Evolutionary conservation across 1,284 basidiomycete genomes (phyloP), one percentile per base, ranked within the genome.

Genomic region (Ceratobasidium sp.): DNA sequence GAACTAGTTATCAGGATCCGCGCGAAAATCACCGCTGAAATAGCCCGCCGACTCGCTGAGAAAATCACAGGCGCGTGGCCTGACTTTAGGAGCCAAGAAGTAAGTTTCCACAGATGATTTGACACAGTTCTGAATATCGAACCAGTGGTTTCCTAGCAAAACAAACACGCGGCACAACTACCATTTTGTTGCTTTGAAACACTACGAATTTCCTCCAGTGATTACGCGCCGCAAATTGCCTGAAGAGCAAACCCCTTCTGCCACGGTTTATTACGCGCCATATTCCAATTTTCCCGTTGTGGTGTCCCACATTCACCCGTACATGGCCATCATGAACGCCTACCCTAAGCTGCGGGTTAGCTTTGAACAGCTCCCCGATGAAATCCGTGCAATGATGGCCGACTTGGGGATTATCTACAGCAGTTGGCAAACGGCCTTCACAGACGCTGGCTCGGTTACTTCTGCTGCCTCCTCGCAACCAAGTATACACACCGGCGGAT

Each of bases 221-320:
- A 54, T 54, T 3, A 6, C 17, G 31, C 52, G 52, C n/a, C 32
- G 22, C 29, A 35, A 54, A n/a, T 53, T 13, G 50, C 7, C 10
- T 27, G 5, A 31, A 31, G 50, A 8, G 17, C 10, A 40, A 40
- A 8, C 38, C 10, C 50, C 25, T 53, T 31, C 10, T 13, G 27
- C n/a, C 34, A n/a, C n/a, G n/a, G 10, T 54, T 6, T 54, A 54
- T 31, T 3, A 54, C 32, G 2, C 52, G 29, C 52, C 52, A 4
- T 54, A 12, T 22, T 5, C 6, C 17, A 22, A n/a, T 29, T 54
- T 54, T 31, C 52, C 52, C 5, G 3, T 6, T 34, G 13, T 54
- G 29, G 15, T 5, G 29, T 54, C 52, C 2, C 52, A 54, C 32
- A 31, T 54, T 54, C 52, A 54, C 52, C 52, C 52, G 31, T 54